Evolutionary conservation across 306 rosid species (phyloP).

Genomic region (Trifolium fragiferum): DNA sequence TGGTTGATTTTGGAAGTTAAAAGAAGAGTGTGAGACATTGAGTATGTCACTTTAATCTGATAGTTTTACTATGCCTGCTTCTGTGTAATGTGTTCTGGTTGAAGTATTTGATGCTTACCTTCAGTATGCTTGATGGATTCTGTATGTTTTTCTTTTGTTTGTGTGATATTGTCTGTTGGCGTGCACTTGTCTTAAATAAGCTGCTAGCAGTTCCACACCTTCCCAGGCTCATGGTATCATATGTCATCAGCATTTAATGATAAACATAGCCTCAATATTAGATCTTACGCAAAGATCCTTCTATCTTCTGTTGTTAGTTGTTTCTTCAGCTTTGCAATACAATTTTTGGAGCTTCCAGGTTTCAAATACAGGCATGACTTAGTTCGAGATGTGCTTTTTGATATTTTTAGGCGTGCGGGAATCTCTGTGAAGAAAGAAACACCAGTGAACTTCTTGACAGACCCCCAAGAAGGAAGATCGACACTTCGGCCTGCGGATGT

Average conservation of each 20-base stretch:
- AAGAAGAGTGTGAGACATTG: too few relatives aligned
- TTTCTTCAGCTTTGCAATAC: slow-evolving; percentile 20
- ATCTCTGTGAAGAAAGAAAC: too few relatives aligned
- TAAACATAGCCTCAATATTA: slow-evolving; percentile 22
- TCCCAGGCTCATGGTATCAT: background rate
- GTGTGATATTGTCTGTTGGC: background rate
- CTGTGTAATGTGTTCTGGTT: slow-evolving; percentile 12
- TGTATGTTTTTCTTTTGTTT: slow-evolving; percentile 17
- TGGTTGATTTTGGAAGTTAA: too few relatives aligned
- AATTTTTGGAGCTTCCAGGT: too few relatives aligned
- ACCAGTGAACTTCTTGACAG: too few relatives aligned
- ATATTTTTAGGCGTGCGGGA: too few relatives aligned
- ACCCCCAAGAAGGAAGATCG: too few relatives aligned
- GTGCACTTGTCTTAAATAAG: slow-evolving; percentile 28
- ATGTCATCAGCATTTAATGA: slow-evolving; percentile 20
- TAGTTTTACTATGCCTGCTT: slow-evolving; percentile 19
- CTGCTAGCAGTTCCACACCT: slow-evolving; percentile 21
- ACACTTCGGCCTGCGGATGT: too few relatives aligned
- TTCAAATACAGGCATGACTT: too few relatives aligned
- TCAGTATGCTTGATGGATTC: background rate
- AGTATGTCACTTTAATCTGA: slow-evolving; percentile 59
- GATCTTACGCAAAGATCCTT: slow-evolving; percentile 6
- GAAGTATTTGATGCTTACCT: slow-evolving; percentile 15
- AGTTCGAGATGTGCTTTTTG: too few relatives aligned
- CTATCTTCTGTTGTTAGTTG: background rate